Conservation (phyloP, 805 yeast genomes). For the Tetrapisispora nanseiensis region DNA sequence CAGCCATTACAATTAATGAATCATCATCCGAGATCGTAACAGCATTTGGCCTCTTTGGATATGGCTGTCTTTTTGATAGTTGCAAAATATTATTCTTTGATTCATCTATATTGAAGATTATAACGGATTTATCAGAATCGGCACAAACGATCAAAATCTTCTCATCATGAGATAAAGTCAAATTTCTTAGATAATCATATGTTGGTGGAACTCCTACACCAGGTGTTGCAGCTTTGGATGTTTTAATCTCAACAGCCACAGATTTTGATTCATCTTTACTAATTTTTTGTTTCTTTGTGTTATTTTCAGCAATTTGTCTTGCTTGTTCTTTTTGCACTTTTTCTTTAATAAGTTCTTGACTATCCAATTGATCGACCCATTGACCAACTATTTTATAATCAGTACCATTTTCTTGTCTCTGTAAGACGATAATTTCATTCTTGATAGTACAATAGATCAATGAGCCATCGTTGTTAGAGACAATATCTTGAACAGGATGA, state of each 20-base stretch:
- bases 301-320: constrained; percentile 23
- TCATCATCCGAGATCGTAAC: constrained; percentile 49
- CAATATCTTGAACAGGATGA: constrained; percentile 60
- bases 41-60: constrained; percentile 91
- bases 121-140: constrained; percentile 74
- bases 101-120: constrained; percentile 41
- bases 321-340: constrained; percentile 36
- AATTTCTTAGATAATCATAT: constrained; percentile 57
- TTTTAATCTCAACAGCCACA: constrained; percentile 28
- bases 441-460: constrained; percentile 48
- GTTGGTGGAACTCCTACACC: constrained; percentile 63
- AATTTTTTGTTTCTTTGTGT: constrained; percentile 28
- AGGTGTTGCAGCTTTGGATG: constrained; percentile 48
- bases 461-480: constrained; percentile 36
- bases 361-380: constrained; percentile 56
- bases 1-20: constrained; percentile 58
- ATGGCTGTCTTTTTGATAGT: constrained; percentile 58
- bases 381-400: constrained; percentile 32
- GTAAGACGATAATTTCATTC: constrained; percentile 48
- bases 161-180: constrained; percentile 46
- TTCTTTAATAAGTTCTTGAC: constrained; percentile 33
- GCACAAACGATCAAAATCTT: constrained; percentile 55
- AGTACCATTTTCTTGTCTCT: constrained; percentile 12
- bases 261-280: constrained; percentile 16
- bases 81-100: constrained; percentile 34